Conservation (phyloP, 768 basidiomycete species). For the Tricholoma hemisulphureum region DNA sequence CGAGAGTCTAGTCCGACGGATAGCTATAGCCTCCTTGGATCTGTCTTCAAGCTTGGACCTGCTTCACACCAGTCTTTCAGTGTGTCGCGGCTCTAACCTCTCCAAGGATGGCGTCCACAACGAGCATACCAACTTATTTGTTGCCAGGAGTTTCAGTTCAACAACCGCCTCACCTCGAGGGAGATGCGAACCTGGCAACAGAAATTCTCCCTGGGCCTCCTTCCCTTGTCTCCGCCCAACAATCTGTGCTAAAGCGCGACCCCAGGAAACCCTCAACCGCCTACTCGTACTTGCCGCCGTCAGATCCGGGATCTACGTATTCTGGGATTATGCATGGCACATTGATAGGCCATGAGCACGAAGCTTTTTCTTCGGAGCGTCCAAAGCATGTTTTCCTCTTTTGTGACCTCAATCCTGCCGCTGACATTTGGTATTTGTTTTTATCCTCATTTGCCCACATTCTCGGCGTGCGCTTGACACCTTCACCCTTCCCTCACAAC, state of each 20-base stretch:
- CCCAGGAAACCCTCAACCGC: slow-evolving; percentile 69
- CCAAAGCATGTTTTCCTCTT: slow-evolving; percentile 53
- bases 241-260: slow-evolving; percentile 73
- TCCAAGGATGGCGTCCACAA: slow-evolving; percentile 67
- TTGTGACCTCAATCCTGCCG: slow-evolving; percentile 10
- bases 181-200: slow-evolving; percentile 79
- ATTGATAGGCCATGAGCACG: slow-evolving; percentile 60
- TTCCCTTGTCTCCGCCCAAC: slow-evolving; percentile 67
- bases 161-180: slow-evolving; percentile 80
- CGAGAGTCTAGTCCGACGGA: background rate
- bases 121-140: slow-evolving; percentile 69
- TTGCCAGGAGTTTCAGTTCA: slow-evolving; percentile 68
- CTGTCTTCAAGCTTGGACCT: slow-evolving; percentile 2
- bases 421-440: slow-evolving; percentile 21
- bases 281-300: slow-evolving; percentile 77
- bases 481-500: slow-evolving; percentile 16
- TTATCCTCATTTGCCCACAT: slow-evolving; percentile 16
- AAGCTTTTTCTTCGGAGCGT: slow-evolving; percentile 70
- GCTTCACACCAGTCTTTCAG: slow-evolving; percentile 15
- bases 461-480: slow-evolving; percentile 20
- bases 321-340: slow-evolving; percentile 70
- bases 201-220: slow-evolving; percentile 91
- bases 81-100: slow-evolving; percentile 18
- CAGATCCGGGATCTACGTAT: slow-evolving; percentile 88
- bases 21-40: background rate